Base-by-base conservation (phyloP, 2,329 filamentous ascomycete species). In the Celoporthe dispersa region DNA sequence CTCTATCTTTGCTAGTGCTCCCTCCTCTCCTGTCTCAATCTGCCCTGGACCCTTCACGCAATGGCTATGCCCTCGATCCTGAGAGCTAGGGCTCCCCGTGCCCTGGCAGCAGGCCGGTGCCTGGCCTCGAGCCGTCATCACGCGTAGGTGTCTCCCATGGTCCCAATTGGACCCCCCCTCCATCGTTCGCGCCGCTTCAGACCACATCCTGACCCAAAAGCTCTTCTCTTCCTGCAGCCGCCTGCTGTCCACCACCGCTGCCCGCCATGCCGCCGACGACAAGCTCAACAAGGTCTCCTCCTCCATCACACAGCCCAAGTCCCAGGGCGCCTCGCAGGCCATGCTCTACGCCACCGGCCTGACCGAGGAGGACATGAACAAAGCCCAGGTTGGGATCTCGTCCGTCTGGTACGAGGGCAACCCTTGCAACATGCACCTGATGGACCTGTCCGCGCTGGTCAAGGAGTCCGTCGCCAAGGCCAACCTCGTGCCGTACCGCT, bases 371-470 rank as follows among this genome's bases (percentile, higher is more conserved):
- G 94, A 97, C 81, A 93, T 98, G 91, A 91, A 92, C 84, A 99
- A 98, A 85, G 92, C 96, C 35, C 97, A 99, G 85, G 91, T 99
- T 75, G 96, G 96, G 75, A 98, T 99, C 79, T 97, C 95, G 57
- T 98, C 94, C 7, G 94, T 98, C 72, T 99, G 96, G 96, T 98
- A 95, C 83, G 92, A 94, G 76, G 96, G 96, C 70, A 99, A 99
- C 84, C 96, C 96, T 35, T 99, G 96, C 86, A 99, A 99, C 84
- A 99, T 98, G 95, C 96, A 99, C 82, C 85, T 99, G 73, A 87
- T 99, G 81, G 93, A 97, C 78, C 88, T 99, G 72, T 97, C 93
- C 79, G 86, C 91, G 80, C 84, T 91, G 73, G 92, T 97, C 74
- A 84, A 83, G 77, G 81, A 88, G 75, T 88, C 86, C 19, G 86